Evolutionary conservation across 768 basidiomycete species (phyloP).

Genomic region (Cystobasidium ongulense): DNA sequence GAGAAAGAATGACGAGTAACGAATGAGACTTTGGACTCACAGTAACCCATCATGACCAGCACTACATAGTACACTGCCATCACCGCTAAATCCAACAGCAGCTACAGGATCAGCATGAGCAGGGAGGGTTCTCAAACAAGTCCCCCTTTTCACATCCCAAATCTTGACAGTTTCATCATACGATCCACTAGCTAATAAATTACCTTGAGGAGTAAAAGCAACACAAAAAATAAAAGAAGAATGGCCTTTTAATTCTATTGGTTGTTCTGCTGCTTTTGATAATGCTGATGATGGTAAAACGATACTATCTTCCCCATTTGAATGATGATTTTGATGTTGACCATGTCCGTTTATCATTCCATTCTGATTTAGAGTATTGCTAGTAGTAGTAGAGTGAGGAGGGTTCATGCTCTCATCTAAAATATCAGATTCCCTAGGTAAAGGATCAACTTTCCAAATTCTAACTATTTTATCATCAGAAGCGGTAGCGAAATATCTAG

Average conservation of each 20-base stretch:
- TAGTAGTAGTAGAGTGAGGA: neutral
- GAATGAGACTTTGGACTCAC: constrained; percentile 55
- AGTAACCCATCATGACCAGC: constrained; percentile 96
- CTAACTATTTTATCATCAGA: constrained; percentile 10
- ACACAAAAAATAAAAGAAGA: constrained; percentile 92
- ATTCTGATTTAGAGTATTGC: neutral
- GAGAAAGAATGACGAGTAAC: neutral
- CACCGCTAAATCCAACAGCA: constrained; percentile 83
- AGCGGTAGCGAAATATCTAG: neutral
- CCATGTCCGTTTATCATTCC: neutral
- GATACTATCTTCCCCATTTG: neutral
- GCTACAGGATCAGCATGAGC: constrained; percentile 98
- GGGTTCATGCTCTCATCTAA: neutral
- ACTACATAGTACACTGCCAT: constrained; percentile 88
- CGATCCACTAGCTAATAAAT: constrained; percentile 82
- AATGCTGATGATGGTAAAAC: neutral
- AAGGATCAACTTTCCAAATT: constrained; percentile 7
- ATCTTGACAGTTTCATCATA: constrained; percentile 92
- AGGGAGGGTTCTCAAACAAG: constrained; percentile 71
- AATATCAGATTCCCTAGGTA: neutral
- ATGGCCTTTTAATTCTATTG: constrained; percentile 58
- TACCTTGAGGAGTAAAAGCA: constrained; percentile 81
- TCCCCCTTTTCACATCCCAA: constrained; percentile 92
- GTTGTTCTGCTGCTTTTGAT: constrained; percentile 47
- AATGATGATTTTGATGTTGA: neutral